Evolutionary conservation across 129 eudicot species (phyloP).

Genomic region (Scalesia atractyloides): DNA sequence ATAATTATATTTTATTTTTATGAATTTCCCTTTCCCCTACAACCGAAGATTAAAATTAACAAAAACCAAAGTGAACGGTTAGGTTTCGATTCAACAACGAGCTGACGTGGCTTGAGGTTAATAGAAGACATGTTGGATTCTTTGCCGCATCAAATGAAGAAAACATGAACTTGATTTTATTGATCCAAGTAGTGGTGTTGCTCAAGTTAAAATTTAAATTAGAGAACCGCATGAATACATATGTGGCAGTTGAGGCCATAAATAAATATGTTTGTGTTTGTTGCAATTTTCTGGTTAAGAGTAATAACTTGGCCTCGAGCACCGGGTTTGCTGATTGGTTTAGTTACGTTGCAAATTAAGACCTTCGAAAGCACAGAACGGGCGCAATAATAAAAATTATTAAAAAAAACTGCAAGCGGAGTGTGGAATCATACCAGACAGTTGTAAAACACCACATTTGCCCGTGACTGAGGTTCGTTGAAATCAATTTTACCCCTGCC

Average conservation of each 20-base stretch:
- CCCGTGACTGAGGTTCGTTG: conserved; percentile 31
- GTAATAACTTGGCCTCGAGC: too few species aligned
- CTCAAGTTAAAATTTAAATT: not conserved
- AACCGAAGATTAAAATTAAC: not conserved
- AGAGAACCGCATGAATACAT: too few species aligned
- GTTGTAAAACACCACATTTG: conserved; percentile 37
- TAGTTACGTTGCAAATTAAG: not conserved
- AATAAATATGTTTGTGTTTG: too few species aligned
- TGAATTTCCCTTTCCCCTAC: not conserved
- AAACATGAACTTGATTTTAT: not conserved
- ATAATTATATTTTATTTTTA: not conserved
- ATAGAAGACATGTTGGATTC: not conserved
- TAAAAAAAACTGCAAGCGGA: conserved; percentile 20
- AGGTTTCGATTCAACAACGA: not conserved
- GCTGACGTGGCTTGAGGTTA: too few species aligned
- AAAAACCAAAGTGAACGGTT: not conserved
- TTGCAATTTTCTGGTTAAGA: too few species aligned
- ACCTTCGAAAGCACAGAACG: not conserved
- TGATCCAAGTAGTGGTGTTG: not conserved
- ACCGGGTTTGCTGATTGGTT: not conserved
- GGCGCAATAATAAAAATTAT: conserved; percentile 13
- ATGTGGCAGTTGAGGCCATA: too few species aligned
- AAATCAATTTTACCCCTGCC: conserved; percentile 46
- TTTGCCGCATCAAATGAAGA: not conserved
- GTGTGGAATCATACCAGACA: conserved; percentile 61